phyloP scores from a whole-genome alignment of 768 basidiomycete genomes.

The Lentinula sp. region DNA sequence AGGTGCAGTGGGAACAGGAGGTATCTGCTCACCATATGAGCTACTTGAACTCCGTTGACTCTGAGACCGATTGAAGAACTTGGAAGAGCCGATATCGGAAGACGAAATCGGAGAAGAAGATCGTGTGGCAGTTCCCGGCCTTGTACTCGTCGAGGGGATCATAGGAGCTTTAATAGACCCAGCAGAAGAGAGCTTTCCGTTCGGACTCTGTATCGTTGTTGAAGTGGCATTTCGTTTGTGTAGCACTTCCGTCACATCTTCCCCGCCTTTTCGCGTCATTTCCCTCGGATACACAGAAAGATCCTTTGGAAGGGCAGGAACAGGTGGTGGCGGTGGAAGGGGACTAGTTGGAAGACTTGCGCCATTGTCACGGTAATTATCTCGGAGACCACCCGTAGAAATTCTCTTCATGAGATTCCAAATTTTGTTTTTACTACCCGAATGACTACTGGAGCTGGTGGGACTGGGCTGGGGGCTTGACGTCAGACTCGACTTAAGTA shows the following conservation, averaged over 20 bases:
- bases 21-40: constrained; percentile 32
- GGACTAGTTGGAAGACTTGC: constrained; percentile 9
- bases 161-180: constrained; percentile 1
- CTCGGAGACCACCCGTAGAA: constrained; percentile 57
- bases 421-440: constrained; percentile 36
- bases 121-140: constrained; percentile 44
- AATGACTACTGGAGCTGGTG: constrained; percentile 10
- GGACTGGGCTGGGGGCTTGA: constrained; percentile 6
- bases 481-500: neutral
- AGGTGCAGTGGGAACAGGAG: constrained; percentile 5
- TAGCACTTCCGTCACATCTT: neutral
- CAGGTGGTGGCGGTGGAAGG: constrained; percentile 39
- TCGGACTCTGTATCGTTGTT: constrained; percentile 4
- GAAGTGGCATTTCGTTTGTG: constrained; percentile 10
- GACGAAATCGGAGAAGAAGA: constrained; percentile 61
- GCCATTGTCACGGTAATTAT: constrained; percentile 32
- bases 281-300: constrained; percentile 8
- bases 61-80: constrained; percentile 39
- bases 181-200: neutral
- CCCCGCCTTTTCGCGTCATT: neutral
- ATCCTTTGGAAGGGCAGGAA: constrained; percentile 53
- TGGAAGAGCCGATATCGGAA: constrained; percentile 48
- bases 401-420: constrained; percentile 72
- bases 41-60: constrained; percentile 51
- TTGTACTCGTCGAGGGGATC: constrained; percentile 10